Evolutionary conservation across 306 rosid species (phyloP).

Genomic region (Cicer cuneatum): DNA sequence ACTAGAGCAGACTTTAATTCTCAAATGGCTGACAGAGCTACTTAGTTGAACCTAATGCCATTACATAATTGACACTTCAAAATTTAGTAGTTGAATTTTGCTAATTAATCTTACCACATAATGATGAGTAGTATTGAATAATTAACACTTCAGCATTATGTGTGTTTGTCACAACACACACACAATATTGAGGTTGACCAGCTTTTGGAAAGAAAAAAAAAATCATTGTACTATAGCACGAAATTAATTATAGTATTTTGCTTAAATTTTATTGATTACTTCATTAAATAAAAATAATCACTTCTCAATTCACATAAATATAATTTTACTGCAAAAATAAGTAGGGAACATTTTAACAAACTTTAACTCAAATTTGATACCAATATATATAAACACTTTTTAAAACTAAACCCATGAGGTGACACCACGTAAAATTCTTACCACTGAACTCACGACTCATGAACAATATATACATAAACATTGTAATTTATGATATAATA

Average conservation of each 20-base stretch:
- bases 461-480: no score
- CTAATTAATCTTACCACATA: neutral
- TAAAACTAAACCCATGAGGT: no score
- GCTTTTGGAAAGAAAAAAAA: neutral
- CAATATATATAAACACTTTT: slow-evolving; percentile 19
- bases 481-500: neutral
- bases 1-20: no score
- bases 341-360: slow-evolving; percentile 35
- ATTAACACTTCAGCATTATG: neutral
- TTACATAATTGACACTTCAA: neutral
- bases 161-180: neutral
- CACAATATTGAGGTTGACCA: neutral
- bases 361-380: slow-evolving; percentile 23
- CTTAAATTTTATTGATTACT: neutral
- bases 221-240: neutral
- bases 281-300: neutral
- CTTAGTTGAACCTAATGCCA: no score
- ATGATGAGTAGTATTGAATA: neutral
- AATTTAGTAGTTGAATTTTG: neutral
- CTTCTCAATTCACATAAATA: slow-evolving; percentile 1
- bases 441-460: neutral
- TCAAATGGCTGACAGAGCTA: no score
- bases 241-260: neutral
- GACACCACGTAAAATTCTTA: neutral
- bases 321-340: slow-evolving; percentile 3